Evolutionary conservation across 805 yeast species (phyloP).

Genomic region (Yamadazyma sp.): DNA sequence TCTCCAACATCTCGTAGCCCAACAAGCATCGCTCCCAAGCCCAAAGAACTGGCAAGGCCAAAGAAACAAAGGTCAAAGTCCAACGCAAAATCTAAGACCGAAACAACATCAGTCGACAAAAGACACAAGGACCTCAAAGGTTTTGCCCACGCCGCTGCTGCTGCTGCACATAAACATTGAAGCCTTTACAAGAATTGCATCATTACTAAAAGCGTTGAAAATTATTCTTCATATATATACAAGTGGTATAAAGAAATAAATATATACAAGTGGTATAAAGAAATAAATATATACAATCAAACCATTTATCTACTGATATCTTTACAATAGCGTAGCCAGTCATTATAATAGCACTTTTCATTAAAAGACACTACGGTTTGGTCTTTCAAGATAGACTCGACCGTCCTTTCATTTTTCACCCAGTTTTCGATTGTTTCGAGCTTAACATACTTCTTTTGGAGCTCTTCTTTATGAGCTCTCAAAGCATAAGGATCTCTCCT

Average conservation of each 20-base stretch:
- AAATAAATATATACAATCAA: neutral
- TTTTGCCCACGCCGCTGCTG: slow-evolving; percentile 49
- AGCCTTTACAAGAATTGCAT: no score
- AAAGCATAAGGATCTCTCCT: slow-evolving; percentile 42
- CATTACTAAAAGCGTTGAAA: no score
- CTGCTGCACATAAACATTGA: slow-evolving; percentile 37
- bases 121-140: slow-evolving; percentile 22
- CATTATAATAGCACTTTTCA: slow-evolving; percentile 36
- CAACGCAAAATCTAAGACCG: neutral
- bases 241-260: neutral
- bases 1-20: neutral
- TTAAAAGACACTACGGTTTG: slow-evolving; percentile 33
- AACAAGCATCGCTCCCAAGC: neutral
- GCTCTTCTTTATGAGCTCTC: slow-evolving; percentile 21
- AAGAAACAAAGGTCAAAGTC: neutral
- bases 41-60: neutral
- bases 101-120: slow-evolving; percentile 1
- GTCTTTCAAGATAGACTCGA: slow-evolving; percentile 35
- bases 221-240: no score
- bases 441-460: slow-evolving; percentile 23
- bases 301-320: no score
- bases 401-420: slow-evolving; percentile 34
- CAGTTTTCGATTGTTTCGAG: slow-evolving; percentile 35
- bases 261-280: neutral
- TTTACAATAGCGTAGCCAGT: no score